phyloP scores from a whole-genome alignment of 768 basidiomycete genomes.

The Podaxis sp. region DNA sequence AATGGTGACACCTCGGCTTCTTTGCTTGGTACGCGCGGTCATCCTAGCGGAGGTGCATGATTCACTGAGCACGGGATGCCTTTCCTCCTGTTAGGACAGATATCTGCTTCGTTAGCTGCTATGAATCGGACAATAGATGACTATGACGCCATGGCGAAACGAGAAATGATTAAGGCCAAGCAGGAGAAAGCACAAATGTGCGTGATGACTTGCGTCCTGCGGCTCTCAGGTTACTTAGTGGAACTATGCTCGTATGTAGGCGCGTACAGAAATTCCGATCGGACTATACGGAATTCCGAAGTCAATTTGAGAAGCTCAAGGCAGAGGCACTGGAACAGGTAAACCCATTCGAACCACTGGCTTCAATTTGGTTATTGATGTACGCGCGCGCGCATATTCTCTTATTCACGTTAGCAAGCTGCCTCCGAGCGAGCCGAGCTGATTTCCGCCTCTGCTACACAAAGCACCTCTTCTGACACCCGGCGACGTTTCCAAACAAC shows the following conservation, averaged over 20 bases:
- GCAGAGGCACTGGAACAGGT: slow-evolving; percentile 53
- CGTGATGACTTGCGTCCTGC: slow-evolving; percentile 22
- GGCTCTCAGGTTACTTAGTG: neutral
- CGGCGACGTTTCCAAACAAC: slow-evolving; percentile 66
- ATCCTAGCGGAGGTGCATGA: slow-evolving; percentile 9
- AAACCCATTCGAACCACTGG: slow-evolving; percentile 19
- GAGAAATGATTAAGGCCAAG: slow-evolving; percentile 95
- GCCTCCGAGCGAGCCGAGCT: slow-evolving; percentile 65
- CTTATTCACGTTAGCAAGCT: slow-evolving; percentile 45
- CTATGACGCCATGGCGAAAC: slow-evolving; percentile 94
- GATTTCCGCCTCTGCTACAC: slow-evolving; percentile 44
- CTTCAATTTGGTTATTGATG: neutral
- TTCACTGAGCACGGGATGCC: slow-evolving; percentile 19
- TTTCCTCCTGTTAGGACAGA: slow-evolving; percentile 73
- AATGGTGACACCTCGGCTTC: slow-evolving; percentile 81
- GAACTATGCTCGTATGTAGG: slow-evolving; percentile 39
- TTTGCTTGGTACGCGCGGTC: slow-evolving; percentile 66
- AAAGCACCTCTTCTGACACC: slow-evolving; percentile 51
- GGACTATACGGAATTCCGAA: slow-evolving; percentile 82
- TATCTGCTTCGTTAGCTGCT: slow-evolving; percentile 94
- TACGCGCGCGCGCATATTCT: neutral
- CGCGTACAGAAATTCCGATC: slow-evolving; percentile 89
- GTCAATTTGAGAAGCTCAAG: slow-evolving; percentile 81
- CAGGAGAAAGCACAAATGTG: slow-evolving; percentile 95
- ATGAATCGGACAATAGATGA: slow-evolving; percentile 95